Evolutionary conservation across 257 asterid genomes (phyloP), one percentile per base, ranked within the genome.

Genomic region (Forsythia suspensa): DNA sequence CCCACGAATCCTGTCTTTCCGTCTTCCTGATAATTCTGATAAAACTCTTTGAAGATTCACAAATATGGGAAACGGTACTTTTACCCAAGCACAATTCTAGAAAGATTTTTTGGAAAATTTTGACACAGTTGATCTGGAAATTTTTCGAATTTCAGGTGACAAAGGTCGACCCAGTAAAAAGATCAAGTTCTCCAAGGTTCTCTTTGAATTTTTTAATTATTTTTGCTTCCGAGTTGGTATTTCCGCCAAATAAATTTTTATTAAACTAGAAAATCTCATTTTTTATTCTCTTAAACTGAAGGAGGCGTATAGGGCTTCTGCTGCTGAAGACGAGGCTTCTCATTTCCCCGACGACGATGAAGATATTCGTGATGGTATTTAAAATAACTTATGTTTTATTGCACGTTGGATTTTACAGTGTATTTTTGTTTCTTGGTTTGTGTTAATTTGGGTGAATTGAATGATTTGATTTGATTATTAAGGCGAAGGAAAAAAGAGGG

Each of bases 401-500:
- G 69, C 69, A 61, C 70, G 11, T 11, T 44, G 29, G n/a, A 9
- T 70, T 38, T 8, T 71, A 12, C 4, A 36, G 21, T 63, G 4
- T 75, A 18, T 70, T 61, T 29, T 5, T 24, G 13, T 24, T 38
- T 42, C 4, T 18, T 4, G 18, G 73, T 21, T 16, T 18, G 57
- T 21, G 29, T 71, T 71, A 24, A 46, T 18, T n/a, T 75, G 70
- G 74, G 61, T 34, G 75, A 51, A 39, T 71, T 82, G 81, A 52
- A 11, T 57, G 2, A 21, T 63, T 63, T 83, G 48, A 34, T 79
- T 40, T 40, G 63, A 76, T 55, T 16, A 57, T 66, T 13, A 81
- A 89, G 98, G 95, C 11, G 97, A 89, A 66, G 97, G 90, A 37
- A 88, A 88, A 82, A 95, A 77, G 88, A 89, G 95, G 87, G 99